phyloP scores from a whole-genome alignment of 1,139 yeast species.

The Blastobotrys serpentis region DNA sequence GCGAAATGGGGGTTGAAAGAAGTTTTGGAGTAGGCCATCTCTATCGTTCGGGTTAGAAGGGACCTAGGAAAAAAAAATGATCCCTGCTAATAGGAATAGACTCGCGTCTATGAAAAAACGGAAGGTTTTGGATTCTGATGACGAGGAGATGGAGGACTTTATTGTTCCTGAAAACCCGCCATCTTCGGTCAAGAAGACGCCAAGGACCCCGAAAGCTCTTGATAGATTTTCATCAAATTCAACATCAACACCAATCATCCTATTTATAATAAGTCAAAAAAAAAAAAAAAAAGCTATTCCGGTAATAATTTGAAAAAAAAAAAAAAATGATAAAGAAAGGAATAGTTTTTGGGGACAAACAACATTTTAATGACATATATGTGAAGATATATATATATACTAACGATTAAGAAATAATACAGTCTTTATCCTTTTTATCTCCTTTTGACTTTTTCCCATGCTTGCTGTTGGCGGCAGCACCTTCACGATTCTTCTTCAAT shows the following conservation, averaged over 20 bases:
- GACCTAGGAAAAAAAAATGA: background rate
- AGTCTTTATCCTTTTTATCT: conserved; percentile 39
- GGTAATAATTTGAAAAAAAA: no score
- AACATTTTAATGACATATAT: background rate
- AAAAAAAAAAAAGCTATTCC: no score
- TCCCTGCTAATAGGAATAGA: conserved; percentile 5
- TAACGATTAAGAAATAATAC: conserved; percentile 34
- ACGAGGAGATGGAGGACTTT: conserved; percentile 20
- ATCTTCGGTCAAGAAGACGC: conserved; percentile 2
- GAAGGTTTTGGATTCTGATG: conserved; percentile 14
- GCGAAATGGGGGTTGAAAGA: conserved; percentile 28
- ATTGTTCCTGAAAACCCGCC: conserved; percentile 12
- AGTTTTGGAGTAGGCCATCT: conserved; percentile 29
- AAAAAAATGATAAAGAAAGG: no score
- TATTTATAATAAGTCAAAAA: no score
- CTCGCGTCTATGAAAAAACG: conserved; percentile 12
- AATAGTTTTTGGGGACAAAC: background rate
- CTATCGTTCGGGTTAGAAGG: conserved; percentile 12
- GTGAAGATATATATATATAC: background rate
- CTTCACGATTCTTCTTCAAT: conserved; percentile 27
- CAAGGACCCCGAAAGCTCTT: conserved; percentile 13
- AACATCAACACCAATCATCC: no score
- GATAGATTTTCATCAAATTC: conserved; percentile 18
- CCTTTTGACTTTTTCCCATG: conserved; percentile 20
- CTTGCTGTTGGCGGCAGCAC: conserved; percentile 20